These are phyloP conservation scores for Andrographis paniculata DNA, from an alignment of 305 asterid genomes.

Conservation along the genomic window DNA sequence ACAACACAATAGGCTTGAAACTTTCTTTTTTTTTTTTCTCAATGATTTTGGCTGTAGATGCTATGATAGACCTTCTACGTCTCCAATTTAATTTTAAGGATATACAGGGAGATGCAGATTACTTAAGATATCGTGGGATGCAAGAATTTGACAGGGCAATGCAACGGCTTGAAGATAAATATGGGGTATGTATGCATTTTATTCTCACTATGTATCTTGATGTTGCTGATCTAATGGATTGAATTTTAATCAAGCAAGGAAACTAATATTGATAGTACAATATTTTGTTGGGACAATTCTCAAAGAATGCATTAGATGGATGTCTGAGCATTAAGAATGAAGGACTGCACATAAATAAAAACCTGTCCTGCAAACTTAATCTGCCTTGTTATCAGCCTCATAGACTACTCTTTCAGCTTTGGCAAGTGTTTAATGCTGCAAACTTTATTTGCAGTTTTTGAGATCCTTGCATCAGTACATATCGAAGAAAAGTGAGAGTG, in stretches of 20 bases:
- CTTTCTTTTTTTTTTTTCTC: no score
- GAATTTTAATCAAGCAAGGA: conserved; percentile 1
- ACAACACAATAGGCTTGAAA: no score
- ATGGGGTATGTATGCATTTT: conserved; percentile 53
- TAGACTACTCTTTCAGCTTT: no score
- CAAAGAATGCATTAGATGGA: no score
- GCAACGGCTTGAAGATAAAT: conserved; percentile 92
- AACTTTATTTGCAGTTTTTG: conserved; percentile 69
- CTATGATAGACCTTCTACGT: neutral
- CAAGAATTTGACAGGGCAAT: conserved; percentile 97
- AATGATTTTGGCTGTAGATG: no score
- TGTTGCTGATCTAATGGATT: neutral
- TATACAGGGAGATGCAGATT: conserved; percentile 91
- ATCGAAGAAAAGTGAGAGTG: conserved; percentile 82
- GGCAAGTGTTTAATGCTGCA: no score
- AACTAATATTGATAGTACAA: neutral
- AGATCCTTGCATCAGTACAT: conserved; percentile 84
- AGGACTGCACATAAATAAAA: no score
- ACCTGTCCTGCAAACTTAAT: neutral
- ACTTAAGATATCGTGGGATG: conserved; percentile 77
- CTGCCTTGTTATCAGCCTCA: no score
- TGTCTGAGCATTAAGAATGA: no score
- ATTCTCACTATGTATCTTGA: conserved; percentile 16
- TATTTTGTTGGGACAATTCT: no score
- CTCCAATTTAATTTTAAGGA: no score